These are phyloP conservation scores for Echinochloa phyllopogon DNA, from an alignment of 176 grass and related monocot genomes.

Conservation along the genomic window DNA sequence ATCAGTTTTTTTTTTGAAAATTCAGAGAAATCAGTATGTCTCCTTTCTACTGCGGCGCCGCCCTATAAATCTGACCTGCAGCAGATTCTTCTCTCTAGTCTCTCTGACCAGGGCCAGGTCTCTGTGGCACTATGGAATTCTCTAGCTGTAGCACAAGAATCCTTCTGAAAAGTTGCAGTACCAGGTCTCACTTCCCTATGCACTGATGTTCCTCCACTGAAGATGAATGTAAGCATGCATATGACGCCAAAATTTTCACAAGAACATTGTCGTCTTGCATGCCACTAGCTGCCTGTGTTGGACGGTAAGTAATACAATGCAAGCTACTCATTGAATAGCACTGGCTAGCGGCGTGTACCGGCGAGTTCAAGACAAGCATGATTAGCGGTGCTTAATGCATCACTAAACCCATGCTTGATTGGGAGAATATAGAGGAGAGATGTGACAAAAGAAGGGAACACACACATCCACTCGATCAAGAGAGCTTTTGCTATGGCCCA, in stretches of 20 bases:
- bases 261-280: neutral
- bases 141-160: constrained; percentile 14
- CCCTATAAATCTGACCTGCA: neutral
- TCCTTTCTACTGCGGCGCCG: constrained; percentile 34
- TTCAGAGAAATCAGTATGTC: neutral
- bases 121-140: neutral
- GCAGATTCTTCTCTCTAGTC: neutral
- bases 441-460: constrained; percentile 12
- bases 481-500: neutral
- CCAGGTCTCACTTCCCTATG: constrained; percentile 27
- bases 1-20: neutral
- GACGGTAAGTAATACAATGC: neutral
- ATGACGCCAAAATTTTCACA: neutral
- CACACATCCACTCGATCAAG: neutral
- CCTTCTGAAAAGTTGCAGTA: constrained; percentile 29
- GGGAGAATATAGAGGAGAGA: neutral
- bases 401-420: constrained; percentile 45
- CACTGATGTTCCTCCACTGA: neutral
- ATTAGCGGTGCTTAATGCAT: constrained; percentile 36
- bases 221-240: neutral
- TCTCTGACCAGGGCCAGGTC: neutral
- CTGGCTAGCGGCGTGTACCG: neutral
- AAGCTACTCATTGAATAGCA: neutral
- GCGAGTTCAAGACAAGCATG: neutral
- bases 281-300: neutral